These are phyloP conservation scores for Exserohilum turcica DNA, from an alignment of 2,329 filamentous ascomycete genomes.

Conservation along the genomic window DNA sequence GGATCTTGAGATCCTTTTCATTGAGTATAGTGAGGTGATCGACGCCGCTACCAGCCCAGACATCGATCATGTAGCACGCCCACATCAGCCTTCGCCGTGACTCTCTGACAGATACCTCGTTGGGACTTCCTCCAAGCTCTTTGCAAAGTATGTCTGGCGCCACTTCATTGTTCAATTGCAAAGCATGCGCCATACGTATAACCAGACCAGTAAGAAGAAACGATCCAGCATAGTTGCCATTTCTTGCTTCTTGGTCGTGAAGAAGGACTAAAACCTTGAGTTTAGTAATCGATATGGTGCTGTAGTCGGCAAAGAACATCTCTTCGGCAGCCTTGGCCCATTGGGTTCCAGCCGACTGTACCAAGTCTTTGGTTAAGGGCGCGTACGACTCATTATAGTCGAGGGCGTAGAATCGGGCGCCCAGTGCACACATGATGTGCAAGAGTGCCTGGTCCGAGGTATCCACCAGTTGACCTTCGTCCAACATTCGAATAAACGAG, in stretches of 20 bases:
- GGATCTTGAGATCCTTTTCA: conserved; percentile 41
- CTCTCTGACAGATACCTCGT: conserved; percentile 38
- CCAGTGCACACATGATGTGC: conserved; percentile 42
- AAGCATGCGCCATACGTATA: conserved; percentile 40
- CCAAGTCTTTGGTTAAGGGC: conserved; percentile 34
- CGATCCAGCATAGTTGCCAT: conserved; percentile 40
- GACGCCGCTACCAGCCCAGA: conserved; percentile 43
- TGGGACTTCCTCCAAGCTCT: conserved; percentile 30
- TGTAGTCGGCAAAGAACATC: conserved; percentile 43
- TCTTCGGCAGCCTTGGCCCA: conserved; percentile 42
- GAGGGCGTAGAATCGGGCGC: conserved; percentile 37
- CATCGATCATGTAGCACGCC: conserved; percentile 45
- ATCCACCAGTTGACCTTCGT: conserved; percentile 38
- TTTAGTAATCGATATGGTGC: conserved; percentile 40
- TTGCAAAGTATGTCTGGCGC: conserved; percentile 36
- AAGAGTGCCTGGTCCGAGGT: conserved; percentile 37
- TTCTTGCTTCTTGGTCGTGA: conserved; percentile 40
- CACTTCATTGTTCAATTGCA: conserved; percentile 41
- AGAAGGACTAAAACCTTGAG: conserved; percentile 39
- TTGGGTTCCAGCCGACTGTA: conserved; percentile 39
- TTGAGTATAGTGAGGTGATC: conserved; percentile 42
- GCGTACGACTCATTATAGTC: conserved; percentile 38
- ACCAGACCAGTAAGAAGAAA: conserved; percentile 41
- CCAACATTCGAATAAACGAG: conserved; percentile 42
- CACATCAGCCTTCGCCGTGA: conserved; percentile 42